Base-by-base conservation (phyloP, 192 early-diverging fungal species). In the Rhizophlyctis rosea region DNA sequence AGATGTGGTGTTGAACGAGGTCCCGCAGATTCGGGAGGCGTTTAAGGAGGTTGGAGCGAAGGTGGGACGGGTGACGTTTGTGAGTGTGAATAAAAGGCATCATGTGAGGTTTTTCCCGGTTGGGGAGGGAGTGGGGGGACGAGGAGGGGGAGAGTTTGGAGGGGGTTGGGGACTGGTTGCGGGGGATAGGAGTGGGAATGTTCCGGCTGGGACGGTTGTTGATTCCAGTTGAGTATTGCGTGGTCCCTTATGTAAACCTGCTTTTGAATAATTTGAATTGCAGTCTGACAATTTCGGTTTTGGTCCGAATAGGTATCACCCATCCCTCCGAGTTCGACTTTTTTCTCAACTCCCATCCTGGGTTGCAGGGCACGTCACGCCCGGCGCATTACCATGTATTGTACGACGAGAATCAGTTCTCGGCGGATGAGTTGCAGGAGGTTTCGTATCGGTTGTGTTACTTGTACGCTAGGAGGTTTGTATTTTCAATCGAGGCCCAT, bases 311-410 rank as follows among this genome's bases (percentile, higher is more conserved):
- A 63, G 61, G 36, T 23, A 54, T 63, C 5, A 35, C 33, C 31
- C 55, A 67, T 32, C 54, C 50, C 16, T 57, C n/a, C 4, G 74
- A 80, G 44, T 84, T 81, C 51, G 83, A 85, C 39, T 85, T 84
- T 57, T 85, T 79, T 70, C 71, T 98, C 23, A 88, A 86, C 54
- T 87, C 92, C 18, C 95, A 98, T 57, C 81, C 87, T 0, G 91
- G 94, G 31, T 78, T 94, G 21, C 91, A 94, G 67, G 94, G 95
- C 34, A 95, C 93, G 1, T 92, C 91, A 11, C 86, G 91, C 23
- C 93, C 94, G 0, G 88, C 88, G 1, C 90, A 91, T 60, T 98
- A 98, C 80, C 85, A 87, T 39, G 92, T 95, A 4, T 66, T 98
- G 48, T 77, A 87, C 61, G 91, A 98, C 56, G 94, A 96, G 47